Base-by-base conservation (phyloP, 2,329 filamentous ascomycete species). In the Rhynchosporium secalis region DNA sequence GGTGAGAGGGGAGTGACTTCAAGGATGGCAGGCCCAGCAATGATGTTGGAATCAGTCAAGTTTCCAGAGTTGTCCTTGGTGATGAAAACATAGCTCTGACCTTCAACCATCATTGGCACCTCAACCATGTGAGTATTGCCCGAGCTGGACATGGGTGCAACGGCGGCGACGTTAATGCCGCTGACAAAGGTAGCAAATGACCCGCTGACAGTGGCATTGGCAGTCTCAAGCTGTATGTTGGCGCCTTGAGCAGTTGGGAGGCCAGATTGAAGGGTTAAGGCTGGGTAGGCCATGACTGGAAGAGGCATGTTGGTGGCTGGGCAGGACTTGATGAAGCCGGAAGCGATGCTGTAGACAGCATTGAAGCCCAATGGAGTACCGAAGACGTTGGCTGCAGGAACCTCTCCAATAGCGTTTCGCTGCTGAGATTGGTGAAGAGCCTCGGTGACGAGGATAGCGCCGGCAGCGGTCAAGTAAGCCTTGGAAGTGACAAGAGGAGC, bases 391-490 rank as follows among this genome's bases (percentile, higher is more conserved):
- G 86, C 77, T 69, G 84, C 86, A 3, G 86, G 83, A 7, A 75
- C 74, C 67, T 84, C 73, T 56, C 77, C 75, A 28, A 80, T 74
- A 12, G 77, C 77, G 41, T 76, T 74, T 57, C 87, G 83, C 62
- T 87, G 76, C 74, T 85, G 86, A 2, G 86, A 78, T 8, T 83
- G 82, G 76, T 90, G 86, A n/a, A 87, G 81, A 43, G 86, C 81
- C 71, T 89, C 86, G 54, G 87, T 83, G 45, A 84, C 84, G 41
- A 90, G 77, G 70, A 90, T 85, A 59, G 81, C 81, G n/a, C 82
- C 86, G 0, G 86, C 86, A 4, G 82, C 82, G 0, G 82, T 83
- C 41, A 89, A 76, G 73, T 87, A 87, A 13, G 78, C 77, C 69
- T 84, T 81, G 69, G 80, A 78, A 63, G 82, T 80, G 65, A 86